phyloP scores from a whole-genome alignment of 169 alveolate species.

The Amoebophrya sp. region DNA sequence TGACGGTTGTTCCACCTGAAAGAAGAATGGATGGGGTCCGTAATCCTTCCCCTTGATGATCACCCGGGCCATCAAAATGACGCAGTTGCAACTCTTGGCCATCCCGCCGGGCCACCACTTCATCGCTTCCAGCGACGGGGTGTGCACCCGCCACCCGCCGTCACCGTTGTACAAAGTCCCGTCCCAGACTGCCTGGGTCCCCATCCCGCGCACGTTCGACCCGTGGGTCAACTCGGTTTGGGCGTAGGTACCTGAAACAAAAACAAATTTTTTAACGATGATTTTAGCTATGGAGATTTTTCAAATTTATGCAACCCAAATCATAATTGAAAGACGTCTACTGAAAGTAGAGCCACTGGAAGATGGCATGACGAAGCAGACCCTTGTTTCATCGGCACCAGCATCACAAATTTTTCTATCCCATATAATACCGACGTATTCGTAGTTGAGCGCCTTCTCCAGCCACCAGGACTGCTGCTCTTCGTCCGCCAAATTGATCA shows the following conservation, averaged over 20 bases:
- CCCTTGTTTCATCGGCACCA: too few species aligned
- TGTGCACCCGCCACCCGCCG: neutral
- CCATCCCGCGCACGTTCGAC: conserved; percentile 47
- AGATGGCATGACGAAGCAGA: too few species aligned
- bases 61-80: conserved; percentile 50
- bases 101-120: conserved; percentile 57
- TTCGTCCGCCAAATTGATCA: neutral
- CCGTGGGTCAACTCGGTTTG: conserved; percentile 53
- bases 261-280: too few species aligned
- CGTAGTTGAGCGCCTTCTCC: conserved; percentile 39
- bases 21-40: conserved; percentile 51
- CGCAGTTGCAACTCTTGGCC: conserved; percentile 49
- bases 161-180: neutral
- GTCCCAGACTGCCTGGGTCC: conserved; percentile 20
- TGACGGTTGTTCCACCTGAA: conserved; percentile 39
- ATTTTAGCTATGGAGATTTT: too few species aligned
- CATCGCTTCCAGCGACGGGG: conserved; percentile 30
- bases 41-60: conserved; percentile 39
- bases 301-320: too few species aligned
- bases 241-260: conserved; percentile 46
- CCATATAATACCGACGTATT: conserved; percentile 35
- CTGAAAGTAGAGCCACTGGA: too few species aligned
- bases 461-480: conserved; percentile 34
- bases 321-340: too few species aligned
- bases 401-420: too few species aligned